phyloP scores from a whole-genome alignment of 805 yeast genomes.

The Starmera caribaea region DNA sequence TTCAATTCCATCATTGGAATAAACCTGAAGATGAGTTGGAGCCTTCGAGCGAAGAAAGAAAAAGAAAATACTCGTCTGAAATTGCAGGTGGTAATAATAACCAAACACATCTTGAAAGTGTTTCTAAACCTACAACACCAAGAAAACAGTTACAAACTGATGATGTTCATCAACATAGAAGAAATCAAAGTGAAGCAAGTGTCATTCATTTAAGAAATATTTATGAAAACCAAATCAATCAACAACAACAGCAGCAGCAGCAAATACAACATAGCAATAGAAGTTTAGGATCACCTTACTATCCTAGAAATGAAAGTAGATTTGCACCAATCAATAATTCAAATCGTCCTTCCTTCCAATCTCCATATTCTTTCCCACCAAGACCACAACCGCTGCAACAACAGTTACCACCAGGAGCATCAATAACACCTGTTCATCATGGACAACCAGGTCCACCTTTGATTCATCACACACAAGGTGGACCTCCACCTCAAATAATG shows the following conservation, averaged over 20 bases:
- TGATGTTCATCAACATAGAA: conserved; percentile 9
- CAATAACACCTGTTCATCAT: neutral
- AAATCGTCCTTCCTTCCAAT: neutral
- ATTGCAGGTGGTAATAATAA: conserved; percentile 1
- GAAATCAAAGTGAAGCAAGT: conserved; percentile 21
- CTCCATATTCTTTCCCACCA: conserved; percentile 1
- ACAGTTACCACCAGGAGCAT: conserved; percentile 1
- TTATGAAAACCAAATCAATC: conserved; percentile 9
- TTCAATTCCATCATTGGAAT: conserved; percentile 22
- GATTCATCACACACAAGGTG: neutral
- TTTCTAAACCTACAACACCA: conserved; percentile 1
- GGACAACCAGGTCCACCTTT: neutral
- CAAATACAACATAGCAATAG: conserved; percentile 6
- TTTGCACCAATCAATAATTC: neutral
- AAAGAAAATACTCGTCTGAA: conserved; percentile 1
- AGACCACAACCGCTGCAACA: neutral
- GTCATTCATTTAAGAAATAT: conserved; percentile 16
- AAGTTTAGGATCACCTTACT: conserved; percentile 1
- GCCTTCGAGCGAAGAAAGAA: conserved; percentile 2
- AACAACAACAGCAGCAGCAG: conserved; percentile 4
- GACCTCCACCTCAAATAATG: neutral
- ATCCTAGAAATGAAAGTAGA: neutral
- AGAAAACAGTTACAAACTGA: neutral
- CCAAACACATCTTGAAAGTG: conserved; percentile 1
- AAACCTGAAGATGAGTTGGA: conserved; percentile 10